Percentiles rank a stretch among this genome's conserved stretches.
Evolutionary conservation across 495 filamentous ascomycete genomes (phyloP).

Genomic region (Trichoderma virens): DNA sequence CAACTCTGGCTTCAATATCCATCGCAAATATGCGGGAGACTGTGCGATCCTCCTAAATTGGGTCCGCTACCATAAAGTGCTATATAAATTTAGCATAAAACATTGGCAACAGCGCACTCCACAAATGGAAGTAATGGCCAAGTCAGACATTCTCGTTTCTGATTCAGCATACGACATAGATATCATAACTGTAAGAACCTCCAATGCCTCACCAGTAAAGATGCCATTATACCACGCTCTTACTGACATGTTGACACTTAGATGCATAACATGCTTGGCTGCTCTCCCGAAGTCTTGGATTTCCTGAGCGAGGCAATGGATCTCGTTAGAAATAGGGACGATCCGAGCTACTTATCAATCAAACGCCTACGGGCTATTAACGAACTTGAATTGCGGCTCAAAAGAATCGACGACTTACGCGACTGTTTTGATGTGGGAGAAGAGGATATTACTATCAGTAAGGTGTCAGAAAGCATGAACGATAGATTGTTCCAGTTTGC

Average conservation of each 20-base stretch:
- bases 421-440: conserved; percentile 9
- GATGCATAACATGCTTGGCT: conserved; percentile 16
- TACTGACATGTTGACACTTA: not conserved
- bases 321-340: not conserved
- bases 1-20: conserved; percentile 12
- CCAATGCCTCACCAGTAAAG: not conserved
- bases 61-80: conserved; percentile 18
- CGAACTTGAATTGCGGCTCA: not conserved
- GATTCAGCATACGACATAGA: conserved; percentile 10
- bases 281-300: conserved; percentile 17
- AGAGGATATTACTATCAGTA: not conserved
- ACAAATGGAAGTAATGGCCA: conserved; percentile 13
- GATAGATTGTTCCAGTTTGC: conserved; percentile 14
- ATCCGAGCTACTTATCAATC: not conserved
- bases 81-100: conserved; percentile 18
- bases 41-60: conserved; percentile 17
- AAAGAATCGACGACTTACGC: not conserved
- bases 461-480: not conserved
- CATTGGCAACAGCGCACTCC: conserved; percentile 15
- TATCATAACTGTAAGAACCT: not conserved
- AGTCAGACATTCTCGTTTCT: conserved; percentile 14
- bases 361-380: not conserved
- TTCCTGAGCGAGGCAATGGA: conserved; percentile 11
- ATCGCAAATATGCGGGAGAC: conserved; percentile 15
- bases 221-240: not conserved